Evolutionary conservation across 148 eudicot species (phyloP).

Genomic region (Rhododendron simsii): DNA sequence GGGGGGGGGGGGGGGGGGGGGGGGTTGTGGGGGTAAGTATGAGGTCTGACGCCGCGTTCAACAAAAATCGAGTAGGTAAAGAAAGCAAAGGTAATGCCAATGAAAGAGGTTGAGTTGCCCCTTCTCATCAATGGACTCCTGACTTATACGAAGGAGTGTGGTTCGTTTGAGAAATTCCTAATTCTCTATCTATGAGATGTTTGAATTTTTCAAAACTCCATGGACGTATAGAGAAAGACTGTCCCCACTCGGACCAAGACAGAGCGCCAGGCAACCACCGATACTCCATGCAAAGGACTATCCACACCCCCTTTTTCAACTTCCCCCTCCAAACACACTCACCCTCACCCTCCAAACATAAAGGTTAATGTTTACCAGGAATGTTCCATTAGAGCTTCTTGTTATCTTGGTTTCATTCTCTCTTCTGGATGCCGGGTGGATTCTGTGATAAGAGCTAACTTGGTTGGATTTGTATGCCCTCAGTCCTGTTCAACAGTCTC

Average conservation of each 20-base stretch:
- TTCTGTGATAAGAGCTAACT: neutral
- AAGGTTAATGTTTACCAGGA: neutral
- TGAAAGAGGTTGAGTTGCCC: too few species aligned
- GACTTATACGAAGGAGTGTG: too few species aligned
- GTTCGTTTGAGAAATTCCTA: too few species aligned
- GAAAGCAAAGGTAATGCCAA: too few species aligned
- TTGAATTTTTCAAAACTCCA: too few species aligned
- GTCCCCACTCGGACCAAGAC: too few species aligned
- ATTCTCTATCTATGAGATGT: too few species aligned
- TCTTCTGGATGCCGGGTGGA: neutral
- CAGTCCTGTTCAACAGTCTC: neutral
- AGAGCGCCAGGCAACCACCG: neutral
- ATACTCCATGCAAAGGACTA: neutral
- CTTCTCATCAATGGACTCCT: too few species aligned
- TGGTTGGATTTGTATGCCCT: neutral
- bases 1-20: neutral
- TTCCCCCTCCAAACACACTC: neutral
- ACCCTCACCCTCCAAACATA: neutral
- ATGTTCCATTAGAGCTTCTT: neutral
- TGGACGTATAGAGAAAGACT: too few species aligned
- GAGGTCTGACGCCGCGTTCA: neutral
- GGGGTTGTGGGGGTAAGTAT: too few species aligned
- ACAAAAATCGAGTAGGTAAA: neutral
- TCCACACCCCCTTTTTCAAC: neutral
- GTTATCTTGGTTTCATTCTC: neutral